Percentiles rank a stretch among this genome's conserved stretches.
Evolutionary conservation across 306 rosid species (phyloP).

Genomic region (Coriaria nepalensis): DNA sequence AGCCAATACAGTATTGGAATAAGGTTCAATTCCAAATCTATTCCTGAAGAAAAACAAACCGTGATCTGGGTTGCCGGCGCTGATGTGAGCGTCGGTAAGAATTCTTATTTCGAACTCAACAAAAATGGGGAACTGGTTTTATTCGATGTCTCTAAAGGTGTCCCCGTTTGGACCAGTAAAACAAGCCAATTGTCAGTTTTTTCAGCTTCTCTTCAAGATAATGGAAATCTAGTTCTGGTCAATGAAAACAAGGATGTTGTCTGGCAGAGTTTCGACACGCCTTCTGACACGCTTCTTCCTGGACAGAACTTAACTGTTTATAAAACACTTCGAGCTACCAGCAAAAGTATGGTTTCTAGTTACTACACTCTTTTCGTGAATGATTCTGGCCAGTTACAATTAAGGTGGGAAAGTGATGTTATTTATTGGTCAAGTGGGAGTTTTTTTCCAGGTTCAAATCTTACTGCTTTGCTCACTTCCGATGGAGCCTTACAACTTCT

Average conservation of each 20-base stretch:
- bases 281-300: slow-evolving; percentile 70
- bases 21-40: slow-evolving; percentile 47
- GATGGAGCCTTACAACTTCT: slow-evolving; percentile 55
- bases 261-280: slow-evolving; percentile 69
- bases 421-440: slow-evolving; percentile 53
- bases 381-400: slow-evolving; percentile 50
- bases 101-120: slow-evolving; percentile 47
- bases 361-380: slow-evolving; percentile 55
- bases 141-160: slow-evolving; percentile 37
- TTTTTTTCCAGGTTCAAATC: slow-evolving; percentile 27
- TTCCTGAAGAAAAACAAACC: slow-evolving; percentile 32
- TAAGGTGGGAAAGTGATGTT: slow-evolving; percentile 52
- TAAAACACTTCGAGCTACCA: slow-evolving; percentile 43
- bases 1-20: slow-evolving; percentile 46
- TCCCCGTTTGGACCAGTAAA: slow-evolving; percentile 33
- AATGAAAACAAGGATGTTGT: slow-evolving; percentile 25
- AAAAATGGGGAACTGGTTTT: slow-evolving; percentile 43
- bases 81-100: slow-evolving; percentile 33
- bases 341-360: slow-evolving; percentile 35
- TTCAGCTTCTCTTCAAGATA: slow-evolving; percentile 45
- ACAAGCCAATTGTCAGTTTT: slow-evolving; percentile 31
- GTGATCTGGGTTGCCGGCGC: slow-evolving; percentile 66
- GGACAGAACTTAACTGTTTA: slow-evolving; percentile 45
- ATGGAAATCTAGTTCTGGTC: slow-evolving; percentile 63
- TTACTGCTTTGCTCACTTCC: slow-evolving; percentile 38